A percentile compares a stretch with the other conserved stretches of the same genome.
These are phyloP conservation scores for Xylaria sp. DNA, from an alignment of 2,329 filamentous ascomycete genomes.

Conservation along the genomic window DNA sequence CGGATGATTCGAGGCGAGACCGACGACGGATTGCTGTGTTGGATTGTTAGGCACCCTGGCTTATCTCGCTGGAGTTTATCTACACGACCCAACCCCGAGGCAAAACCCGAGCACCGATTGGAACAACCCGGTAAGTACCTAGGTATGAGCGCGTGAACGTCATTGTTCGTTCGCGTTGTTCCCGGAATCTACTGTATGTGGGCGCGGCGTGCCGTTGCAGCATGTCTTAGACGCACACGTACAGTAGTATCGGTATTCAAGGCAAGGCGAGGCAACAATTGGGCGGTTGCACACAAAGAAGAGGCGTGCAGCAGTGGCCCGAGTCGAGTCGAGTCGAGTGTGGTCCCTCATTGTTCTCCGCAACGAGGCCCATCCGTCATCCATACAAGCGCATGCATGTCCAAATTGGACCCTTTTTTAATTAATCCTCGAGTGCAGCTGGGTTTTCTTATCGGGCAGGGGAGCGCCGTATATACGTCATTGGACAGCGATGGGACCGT, in stretches of 20 bases:
- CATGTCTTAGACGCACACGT: not conserved
- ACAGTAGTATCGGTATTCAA: not conserved
- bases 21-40: too few species aligned
- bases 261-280: not conserved
- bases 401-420: constrained; percentile 9
- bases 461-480: constrained; percentile 9
- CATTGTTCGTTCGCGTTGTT: too few species aligned
- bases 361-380: not conserved
- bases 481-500: not conserved
- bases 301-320: not conserved
- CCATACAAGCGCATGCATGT: not conserved
- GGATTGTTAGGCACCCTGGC: too few species aligned
- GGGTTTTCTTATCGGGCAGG: not conserved
- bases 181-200: not conserved
- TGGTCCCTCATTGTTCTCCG: not conserved
- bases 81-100: too few species aligned
- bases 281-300: not conserved
- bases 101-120: too few species aligned
- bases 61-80: too few species aligned
- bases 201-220: not conserved
- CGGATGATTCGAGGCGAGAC: too few species aligned
- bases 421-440: not conserved
- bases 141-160: too few species aligned
- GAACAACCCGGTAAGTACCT: too few species aligned
- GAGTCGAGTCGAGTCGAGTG: not conserved